A percentile compares a stretch with the other conserved stretches of the same genome.
Conservation (phyloP, 2,329 filamentous ascomycete species). For the Dothideomycetes sp. region DNA sequence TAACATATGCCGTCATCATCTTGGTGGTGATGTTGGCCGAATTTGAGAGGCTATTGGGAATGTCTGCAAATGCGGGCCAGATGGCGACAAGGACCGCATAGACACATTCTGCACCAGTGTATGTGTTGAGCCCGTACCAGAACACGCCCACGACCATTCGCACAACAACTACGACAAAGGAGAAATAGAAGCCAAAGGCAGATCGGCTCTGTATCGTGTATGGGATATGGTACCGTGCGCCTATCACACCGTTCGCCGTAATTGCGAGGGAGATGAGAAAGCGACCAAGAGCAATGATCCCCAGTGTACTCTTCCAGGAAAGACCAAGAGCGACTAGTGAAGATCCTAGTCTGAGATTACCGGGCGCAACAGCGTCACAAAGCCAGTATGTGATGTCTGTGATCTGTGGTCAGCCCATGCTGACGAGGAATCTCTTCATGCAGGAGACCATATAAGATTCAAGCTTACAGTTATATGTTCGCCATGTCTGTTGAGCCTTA, state of each 20-base stretch:
- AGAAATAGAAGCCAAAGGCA: constrained; percentile 18
- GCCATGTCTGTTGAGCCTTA: constrained; percentile 10
- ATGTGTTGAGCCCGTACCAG: constrained; percentile 23
- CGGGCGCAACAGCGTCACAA: constrained; percentile 13
- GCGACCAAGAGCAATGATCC: constrained; percentile 13
- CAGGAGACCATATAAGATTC: neutral
- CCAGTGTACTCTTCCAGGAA: constrained; percentile 13
- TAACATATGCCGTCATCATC: constrained; percentile 13
- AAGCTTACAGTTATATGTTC: constrained; percentile 11
- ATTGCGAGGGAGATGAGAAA: constrained; percentile 12
- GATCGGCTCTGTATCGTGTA: constrained; percentile 17
- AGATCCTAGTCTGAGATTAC: constrained; percentile 13
- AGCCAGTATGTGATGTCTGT: constrained; percentile 14
- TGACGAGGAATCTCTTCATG: too few species aligned
- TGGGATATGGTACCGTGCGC: constrained; percentile 18
- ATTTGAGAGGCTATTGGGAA: constrained; percentile 11
- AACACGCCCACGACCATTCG: constrained; percentile 24
- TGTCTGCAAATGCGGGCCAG: constrained; percentile 12
- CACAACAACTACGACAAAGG: constrained; percentile 15
- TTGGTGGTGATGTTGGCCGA: constrained; percentile 14
- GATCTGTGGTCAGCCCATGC: too few species aligned
- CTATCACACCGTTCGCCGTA: constrained; percentile 13
- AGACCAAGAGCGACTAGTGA: constrained; percentile 14
- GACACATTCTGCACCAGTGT: constrained; percentile 19
- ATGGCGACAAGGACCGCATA: constrained; percentile 16